phyloP scores from a whole-genome alignment of 2,329 filamentous ascomycete species.

The Blastomyces emzantsi region DNA sequence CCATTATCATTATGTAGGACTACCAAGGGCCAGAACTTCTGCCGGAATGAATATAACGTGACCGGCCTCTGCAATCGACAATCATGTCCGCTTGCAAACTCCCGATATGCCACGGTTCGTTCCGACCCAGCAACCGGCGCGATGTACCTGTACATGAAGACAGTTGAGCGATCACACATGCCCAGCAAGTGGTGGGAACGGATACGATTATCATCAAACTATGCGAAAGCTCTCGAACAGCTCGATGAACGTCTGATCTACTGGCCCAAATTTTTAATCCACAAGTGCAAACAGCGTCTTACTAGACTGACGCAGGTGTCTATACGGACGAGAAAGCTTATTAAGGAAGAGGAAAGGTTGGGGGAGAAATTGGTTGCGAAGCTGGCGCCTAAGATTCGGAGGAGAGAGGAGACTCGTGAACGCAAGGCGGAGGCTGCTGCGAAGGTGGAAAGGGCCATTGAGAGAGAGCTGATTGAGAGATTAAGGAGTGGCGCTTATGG shows the following conservation, averaged over 20 bases:
- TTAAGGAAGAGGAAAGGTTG: constrained; percentile 78
- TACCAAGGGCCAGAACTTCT: constrained; percentile 84
- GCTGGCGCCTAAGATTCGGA: constrained; percentile 79
- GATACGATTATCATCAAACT: constrained; percentile 83
- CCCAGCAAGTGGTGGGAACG: constrained; percentile 92
- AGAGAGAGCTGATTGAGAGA: constrained; percentile 86
- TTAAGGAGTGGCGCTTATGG: constrained; percentile 89
- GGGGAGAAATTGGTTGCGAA: constrained; percentile 84
- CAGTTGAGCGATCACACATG: constrained; percentile 76
- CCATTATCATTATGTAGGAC: constrained; percentile 43
- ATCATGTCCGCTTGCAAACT: constrained; percentile 84
- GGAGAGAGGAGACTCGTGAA: constrained; percentile 66
- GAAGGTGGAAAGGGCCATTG: constrained; percentile 92
- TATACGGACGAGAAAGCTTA: constrained; percentile 65
- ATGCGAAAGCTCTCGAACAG: constrained; percentile 77
- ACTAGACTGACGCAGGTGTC: constrained; percentile 87
- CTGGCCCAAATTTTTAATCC: constrained; percentile 86
- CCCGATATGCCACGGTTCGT: constrained; percentile 84
- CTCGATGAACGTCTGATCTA: constrained; percentile 81
- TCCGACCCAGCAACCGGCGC: constrained; percentile 69
- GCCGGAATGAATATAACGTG: constrained; percentile 88
- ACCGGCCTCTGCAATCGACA: constrained; percentile 76
- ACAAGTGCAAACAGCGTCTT: constrained; percentile 94
- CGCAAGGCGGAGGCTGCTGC: constrained; percentile 72
- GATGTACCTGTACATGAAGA: constrained; percentile 96